Evolutionary conservation across 495 filamentous ascomycete species (phyloP).

Genomic region (Penicillium maclennaniae): DNA sequence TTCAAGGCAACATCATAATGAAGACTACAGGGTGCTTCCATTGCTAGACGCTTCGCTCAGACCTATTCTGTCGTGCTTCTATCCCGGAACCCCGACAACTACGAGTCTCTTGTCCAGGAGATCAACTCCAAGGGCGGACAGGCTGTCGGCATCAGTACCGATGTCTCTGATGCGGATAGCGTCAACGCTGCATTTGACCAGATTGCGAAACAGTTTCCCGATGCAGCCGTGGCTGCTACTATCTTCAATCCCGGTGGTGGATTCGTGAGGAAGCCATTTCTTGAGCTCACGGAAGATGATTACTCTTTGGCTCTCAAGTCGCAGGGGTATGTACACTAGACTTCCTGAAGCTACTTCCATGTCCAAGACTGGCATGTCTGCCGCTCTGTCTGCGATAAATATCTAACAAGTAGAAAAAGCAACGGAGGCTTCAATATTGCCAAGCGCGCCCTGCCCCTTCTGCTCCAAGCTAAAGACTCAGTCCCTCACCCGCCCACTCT

Average conservation of each 20-base stretch:
- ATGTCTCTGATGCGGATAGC: constrained; percentile 60
- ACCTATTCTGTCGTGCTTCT: constrained; percentile 74
- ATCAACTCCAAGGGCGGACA: constrained; percentile 67
- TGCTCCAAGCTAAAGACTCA: constrained; percentile 55
- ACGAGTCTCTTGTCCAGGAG: constrained; percentile 63
- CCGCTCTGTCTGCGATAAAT: too few relatives aligned
- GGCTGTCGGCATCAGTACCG: constrained; percentile 73
- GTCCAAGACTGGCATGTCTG: too few relatives aligned
- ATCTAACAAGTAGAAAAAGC: constrained; percentile 32
- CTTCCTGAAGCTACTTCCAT: neutral
- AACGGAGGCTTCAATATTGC: constrained; percentile 77
- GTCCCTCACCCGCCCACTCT: constrained; percentile 65
- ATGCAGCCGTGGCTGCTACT: constrained; percentile 60
- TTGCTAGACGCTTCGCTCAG: constrained; percentile 66
- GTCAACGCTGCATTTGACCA: constrained; percentile 62
- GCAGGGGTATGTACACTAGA: constrained; percentile 53
- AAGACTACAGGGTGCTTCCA: constrained; percentile 42
- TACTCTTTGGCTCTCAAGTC: constrained; percentile 52
- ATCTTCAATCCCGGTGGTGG: constrained; percentile 77
- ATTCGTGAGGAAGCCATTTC: constrained; percentile 73
- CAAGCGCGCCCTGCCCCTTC: constrained; percentile 65
- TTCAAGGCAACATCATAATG: constrained; percentile 6
- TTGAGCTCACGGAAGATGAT: constrained; percentile 66
- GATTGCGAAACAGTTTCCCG: constrained; percentile 54
- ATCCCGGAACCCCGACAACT: constrained; percentile 64